Base-by-base conservation (phyloP, 192 early-diverging fungal genomes). In the Backusella mclennaniae region DNA sequence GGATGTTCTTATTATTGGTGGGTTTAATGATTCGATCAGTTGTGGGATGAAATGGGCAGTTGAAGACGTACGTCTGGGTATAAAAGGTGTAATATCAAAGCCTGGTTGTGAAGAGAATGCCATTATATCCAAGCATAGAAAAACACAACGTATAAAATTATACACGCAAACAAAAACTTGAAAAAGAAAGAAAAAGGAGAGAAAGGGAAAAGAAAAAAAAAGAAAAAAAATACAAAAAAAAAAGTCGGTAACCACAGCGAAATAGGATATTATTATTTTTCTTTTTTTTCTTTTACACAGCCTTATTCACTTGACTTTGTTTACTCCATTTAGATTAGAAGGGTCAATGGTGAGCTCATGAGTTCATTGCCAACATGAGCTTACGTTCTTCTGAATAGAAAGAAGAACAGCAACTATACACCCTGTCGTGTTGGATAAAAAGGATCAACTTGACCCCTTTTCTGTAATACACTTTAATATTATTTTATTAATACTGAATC, bases 51-150 rank as follows among this genome's bases (percentile, higher is more conserved):
- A 52, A 29, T 53, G 3, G 31, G 66, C 68, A 63, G 49, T 76
- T 17, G 76, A 76, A 29, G 68, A 46, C n/a, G 76, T 76, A 63
- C 76, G 76, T 70, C 70, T 69, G 36, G 76, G 76, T 63, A 76
- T 76, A 59, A 53, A 71, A 44, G 41, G 70, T 29, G 39, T 71
- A 19, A 71, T 71, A 71, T 71, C 70, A 71, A 71, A 71, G 56
- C 56, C 56, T 63, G 56, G 56, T 63, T 63, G 56, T 29, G 56
- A 63, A 63, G 56, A 63, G 26, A 29, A 23, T 63, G 56, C 4
- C 56, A 63, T 63, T 63, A 63, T 63, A 63, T 63, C 26, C 56
- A 63, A 63, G 56, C 56, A 63, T 63, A 63, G 21, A 63, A 63
- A 6, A 63, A 63, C 14, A 63, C 56, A 63, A 63, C 23, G 23